These are phyloP conservation scores for Pythium aquatile DNA, from an alignment of 352 stramenopile species.

Conservation along the genomic window DNA sequence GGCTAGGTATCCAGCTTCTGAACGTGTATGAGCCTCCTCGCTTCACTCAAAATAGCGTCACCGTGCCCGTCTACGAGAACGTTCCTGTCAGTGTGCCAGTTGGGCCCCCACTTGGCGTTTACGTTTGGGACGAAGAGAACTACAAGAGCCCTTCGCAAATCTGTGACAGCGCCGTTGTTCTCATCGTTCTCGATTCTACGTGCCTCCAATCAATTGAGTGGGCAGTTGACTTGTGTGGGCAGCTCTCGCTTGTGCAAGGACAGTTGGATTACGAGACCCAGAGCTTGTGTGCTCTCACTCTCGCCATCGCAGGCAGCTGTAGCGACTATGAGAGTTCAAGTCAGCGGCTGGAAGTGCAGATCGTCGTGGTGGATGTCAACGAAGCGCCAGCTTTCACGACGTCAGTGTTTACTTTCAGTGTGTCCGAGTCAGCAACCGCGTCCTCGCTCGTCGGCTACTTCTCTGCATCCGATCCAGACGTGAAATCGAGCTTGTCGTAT, in stretches of 20 bases:
- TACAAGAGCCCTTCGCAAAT: background rate
- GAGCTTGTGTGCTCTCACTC: constrained; percentile 17
- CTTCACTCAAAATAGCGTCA: constrained; percentile 31
- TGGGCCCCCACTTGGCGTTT: constrained; percentile 14
- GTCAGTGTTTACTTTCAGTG: constrained; percentile 16
- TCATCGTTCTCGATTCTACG: constrained; percentile 9
- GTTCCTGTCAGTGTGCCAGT: constrained; percentile 7
- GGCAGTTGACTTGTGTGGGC: constrained; percentile 25
- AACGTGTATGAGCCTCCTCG: constrained; percentile 57
- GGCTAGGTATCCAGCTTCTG: constrained; percentile 31
- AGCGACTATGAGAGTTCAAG: constrained; percentile 21
- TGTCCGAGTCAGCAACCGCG: constrained; percentile 16
- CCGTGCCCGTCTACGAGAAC: constrained; percentile 35
- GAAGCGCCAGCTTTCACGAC: constrained; percentile 21
- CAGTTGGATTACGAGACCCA: constrained; percentile 31
- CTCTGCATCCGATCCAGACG: constrained; percentile 21
- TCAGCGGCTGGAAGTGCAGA: constrained; percentile 17
- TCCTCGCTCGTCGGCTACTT: constrained; percentile 25
- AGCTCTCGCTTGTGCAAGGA: constrained; percentile 22
- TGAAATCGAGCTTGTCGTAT: constrained; percentile 11
- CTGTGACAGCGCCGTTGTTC: constrained; percentile 4
- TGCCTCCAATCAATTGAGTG: constrained; percentile 17
- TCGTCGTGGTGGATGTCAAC: constrained; percentile 27
- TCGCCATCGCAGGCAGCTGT: constrained; percentile 17
- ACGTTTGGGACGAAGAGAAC: constrained; percentile 30